Evolutionary conservation across 768 basidiomycete species (phyloP).

Genomic region (Russula griseocarnosa): DNA sequence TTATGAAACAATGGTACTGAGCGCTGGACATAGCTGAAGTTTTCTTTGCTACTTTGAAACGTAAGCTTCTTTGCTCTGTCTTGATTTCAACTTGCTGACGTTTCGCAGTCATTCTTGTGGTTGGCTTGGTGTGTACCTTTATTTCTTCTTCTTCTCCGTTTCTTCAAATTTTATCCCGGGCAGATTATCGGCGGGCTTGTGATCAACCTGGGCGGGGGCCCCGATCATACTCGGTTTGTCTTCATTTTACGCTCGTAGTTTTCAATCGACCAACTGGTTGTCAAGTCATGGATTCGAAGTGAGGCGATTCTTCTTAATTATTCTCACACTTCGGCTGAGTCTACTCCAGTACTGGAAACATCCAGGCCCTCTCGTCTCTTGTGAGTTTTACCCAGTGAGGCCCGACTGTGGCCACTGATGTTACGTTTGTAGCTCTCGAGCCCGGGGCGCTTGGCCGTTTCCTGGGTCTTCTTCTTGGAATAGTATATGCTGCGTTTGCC

Average conservation of each 20-base stretch:
- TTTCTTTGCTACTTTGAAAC: slow-evolving; percentile 27
- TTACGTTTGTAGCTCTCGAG: slow-evolving; percentile 22
- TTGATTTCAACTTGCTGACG: background rate
- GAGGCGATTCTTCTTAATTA: background rate
- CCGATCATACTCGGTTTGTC: slow-evolving; percentile 26
- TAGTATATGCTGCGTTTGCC: slow-evolving; percentile 26
- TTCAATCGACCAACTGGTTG: background rate
- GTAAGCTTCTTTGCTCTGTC: slow-evolving; percentile 7
- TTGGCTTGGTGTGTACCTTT: slow-evolving; percentile 19
- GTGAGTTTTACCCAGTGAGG: slow-evolving; percentile 3
- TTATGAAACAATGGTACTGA: background rate
- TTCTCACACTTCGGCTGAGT: background rate
- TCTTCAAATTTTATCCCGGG: background rate
- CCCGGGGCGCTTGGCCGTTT: slow-evolving; percentile 26
- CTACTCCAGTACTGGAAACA: slow-evolving; percentile 23
- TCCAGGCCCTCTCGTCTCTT: slow-evolving; percentile 27
- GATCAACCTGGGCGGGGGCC: slow-evolving; percentile 27
- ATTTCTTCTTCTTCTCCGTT: background rate
- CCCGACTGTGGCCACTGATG: background rate
- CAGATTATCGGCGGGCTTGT: slow-evolving; percentile 27
- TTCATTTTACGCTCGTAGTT: background rate
- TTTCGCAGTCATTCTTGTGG: slow-evolving; percentile 26
- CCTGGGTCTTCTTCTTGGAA: slow-evolving; percentile 25
- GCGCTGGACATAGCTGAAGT: slow-evolving; percentile 18
- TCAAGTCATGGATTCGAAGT: slow-evolving; percentile 28